These are phyloP conservation scores for Scolecobasidium constrictum DNA, from an alignment of 2,329 filamentous ascomycete species.

Conservation along the genomic window DNA sequence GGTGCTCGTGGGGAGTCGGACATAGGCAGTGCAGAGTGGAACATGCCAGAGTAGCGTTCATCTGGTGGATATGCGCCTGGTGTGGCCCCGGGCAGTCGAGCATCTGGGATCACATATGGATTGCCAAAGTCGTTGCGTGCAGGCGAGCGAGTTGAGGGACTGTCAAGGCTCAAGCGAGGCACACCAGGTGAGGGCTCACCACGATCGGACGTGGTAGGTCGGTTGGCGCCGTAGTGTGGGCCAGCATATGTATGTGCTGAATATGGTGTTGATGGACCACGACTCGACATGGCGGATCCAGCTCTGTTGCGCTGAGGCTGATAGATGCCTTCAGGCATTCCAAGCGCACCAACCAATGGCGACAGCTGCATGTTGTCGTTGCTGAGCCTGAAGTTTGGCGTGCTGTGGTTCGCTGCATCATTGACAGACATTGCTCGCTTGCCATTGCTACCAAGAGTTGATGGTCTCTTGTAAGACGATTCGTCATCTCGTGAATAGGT, in stretches of 20 bases:
- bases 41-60: constrained; percentile 59
- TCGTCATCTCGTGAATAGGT: constrained; percentile 28
- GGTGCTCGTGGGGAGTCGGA: constrained; percentile 40
- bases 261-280: constrained; percentile 41
- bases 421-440: constrained; percentile 33
- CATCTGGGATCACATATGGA: not conserved
- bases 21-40: constrained; percentile 78
- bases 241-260: constrained; percentile 10
- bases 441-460: constrained; percentile 21
- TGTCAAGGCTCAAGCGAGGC: constrained; percentile 32
- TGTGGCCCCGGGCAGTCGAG: not conserved
- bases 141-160: constrained; percentile 1
- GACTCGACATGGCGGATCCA: constrained; percentile 42
- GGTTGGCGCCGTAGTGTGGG: constrained; percentile 17
- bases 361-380: constrained; percentile 2
- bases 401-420: constrained; percentile 15
- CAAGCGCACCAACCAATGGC: constrained; percentile 6
- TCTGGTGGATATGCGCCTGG: constrained; percentile 11
- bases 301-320: constrained; percentile 38
- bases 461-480: constrained; percentile 29
- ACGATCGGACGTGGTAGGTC: constrained; percentile 10
- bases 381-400: constrained; percentile 2
- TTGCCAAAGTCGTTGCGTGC: not conserved
- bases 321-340: constrained; percentile 14
- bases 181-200: constrained; percentile 21